Evolutionary conservation across 768 basidiomycete genomes (phyloP).

Genomic region (Calocera cornea): DNA sequence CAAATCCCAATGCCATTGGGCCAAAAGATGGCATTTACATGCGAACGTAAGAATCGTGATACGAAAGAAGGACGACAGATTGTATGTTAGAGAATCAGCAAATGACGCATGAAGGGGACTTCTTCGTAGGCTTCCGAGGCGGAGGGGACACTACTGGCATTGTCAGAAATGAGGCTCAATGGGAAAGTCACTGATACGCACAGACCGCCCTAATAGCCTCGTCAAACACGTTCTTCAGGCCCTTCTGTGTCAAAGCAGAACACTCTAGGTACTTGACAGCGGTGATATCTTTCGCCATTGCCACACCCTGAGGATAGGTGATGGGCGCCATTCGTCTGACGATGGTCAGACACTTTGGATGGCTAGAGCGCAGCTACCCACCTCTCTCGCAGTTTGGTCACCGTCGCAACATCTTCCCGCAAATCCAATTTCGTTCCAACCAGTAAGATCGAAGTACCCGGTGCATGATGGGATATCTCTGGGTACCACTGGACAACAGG

Average conservation of each 20-base stretch:
- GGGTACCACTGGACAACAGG: conserved; percentile 66
- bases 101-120: background rate
- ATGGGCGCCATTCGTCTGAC: conserved; percentile 89
- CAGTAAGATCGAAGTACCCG: conserved; percentile 80
- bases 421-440: conserved; percentile 97
- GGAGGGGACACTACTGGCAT: background rate
- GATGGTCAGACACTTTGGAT: background rate
- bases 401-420: conserved; percentile 84
- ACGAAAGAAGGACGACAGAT: background rate
- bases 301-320: conserved; percentile 76
- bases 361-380: conserved; percentile 23
- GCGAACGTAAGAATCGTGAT: conserved; percentile 3
- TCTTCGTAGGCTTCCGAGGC: background rate
- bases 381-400: conserved; percentile 88
- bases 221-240: conserved; percentile 96
- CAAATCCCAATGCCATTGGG: background rate
- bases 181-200: conserved; percentile 33
- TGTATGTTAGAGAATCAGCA: background rate
- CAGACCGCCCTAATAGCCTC: conserved; percentile 95
- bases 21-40: conserved; percentile 2
- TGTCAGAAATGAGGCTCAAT: background rate
- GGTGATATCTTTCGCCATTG: conserved; percentile 85
- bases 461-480: conserved; percentile 95
- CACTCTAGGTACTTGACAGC: conserved; percentile 96
- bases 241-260: conserved; percentile 94